Evolutionary conservation across 192 early-diverging fungal species (phyloP).

Genomic region (Coemansia sp.): DNA sequence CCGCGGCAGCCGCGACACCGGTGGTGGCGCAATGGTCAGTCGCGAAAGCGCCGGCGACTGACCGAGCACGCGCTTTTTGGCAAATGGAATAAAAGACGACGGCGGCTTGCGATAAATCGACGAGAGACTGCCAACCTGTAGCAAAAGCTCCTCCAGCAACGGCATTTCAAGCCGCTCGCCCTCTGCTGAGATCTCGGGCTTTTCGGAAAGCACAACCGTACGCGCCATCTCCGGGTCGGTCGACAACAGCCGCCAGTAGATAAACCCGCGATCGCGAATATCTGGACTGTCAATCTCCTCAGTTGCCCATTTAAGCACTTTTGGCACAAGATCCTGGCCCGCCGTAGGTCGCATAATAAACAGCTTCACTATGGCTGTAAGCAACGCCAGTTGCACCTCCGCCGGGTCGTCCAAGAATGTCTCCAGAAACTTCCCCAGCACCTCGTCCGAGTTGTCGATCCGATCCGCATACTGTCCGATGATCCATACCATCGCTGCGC

Average conservation of each 20-base stretch:
- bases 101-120: conserved; percentile 93
- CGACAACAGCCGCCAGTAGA: conserved; percentile 96
- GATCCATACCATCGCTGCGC: conserved; percentile 99
- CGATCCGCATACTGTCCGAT: conserved; percentile 97
- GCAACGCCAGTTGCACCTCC: conserved; percentile 86
- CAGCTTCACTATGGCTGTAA: conserved; percentile 95
- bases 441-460: conserved; percentile 92
- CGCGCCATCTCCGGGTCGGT: conserved; percentile 78
- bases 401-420: conserved; percentile 86
- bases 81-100: conserved; percentile 76
- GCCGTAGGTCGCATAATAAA: conserved; percentile 90
- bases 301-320: conserved; percentile 91
- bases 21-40: conserved; percentile 45
- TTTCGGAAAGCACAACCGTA: conserved; percentile 86
- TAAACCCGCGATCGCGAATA: conserved; percentile 94
- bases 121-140: conserved; percentile 83
- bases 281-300: conserved; percentile 96
- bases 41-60: conserved; percentile 43
- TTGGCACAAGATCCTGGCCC: conserved; percentile 90
- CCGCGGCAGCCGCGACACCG: conserved; percentile 44
- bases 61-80: conserved; percentile 52
- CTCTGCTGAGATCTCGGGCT: conserved; percentile 91
- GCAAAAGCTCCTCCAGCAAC: conserved; percentile 83
- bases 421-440: conserved; percentile 85
- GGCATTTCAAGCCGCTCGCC: conserved; percentile 85